Conservation (phyloP, 2,329 filamentous ascomycete species). For the Talaromyces sp. region DNA sequence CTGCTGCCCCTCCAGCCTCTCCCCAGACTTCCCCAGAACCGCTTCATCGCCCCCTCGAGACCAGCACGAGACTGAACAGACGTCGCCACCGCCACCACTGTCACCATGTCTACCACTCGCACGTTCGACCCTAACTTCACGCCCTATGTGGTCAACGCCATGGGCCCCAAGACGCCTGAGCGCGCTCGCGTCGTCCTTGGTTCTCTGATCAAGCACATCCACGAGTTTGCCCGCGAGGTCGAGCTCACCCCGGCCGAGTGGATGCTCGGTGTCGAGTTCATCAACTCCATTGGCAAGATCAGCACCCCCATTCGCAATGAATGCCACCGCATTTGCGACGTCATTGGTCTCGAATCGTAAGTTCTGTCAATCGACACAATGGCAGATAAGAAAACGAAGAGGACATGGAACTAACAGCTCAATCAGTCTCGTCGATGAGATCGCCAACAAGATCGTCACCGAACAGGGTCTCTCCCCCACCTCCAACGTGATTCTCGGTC, state of each 20-base stretch:
- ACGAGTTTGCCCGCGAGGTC: constrained; percentile 73
- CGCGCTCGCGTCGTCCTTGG: constrained; percentile 60
- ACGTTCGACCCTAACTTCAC: constrained; percentile 74
- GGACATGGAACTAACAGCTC: constrained; percentile 34
- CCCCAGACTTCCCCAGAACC: not conserved
- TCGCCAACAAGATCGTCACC: constrained; percentile 63
- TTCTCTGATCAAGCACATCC: constrained; percentile 64
- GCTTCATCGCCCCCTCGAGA: not conserved
- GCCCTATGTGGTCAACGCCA: constrained; percentile 65
- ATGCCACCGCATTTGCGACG: constrained; percentile 66
- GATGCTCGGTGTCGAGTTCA: constrained; percentile 68
- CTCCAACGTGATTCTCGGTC: constrained; percentile 70
- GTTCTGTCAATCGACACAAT: constrained; percentile 13
- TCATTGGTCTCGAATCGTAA: constrained; percentile 64
- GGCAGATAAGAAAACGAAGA: not conserved
- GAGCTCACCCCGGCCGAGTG: constrained; percentile 74
- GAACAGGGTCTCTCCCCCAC: constrained; percentile 60
- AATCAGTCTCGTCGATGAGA: constrained; percentile 66
- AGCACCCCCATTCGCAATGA: constrained; percentile 67
- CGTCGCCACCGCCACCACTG: not conserved
- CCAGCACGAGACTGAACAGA: not conserved
- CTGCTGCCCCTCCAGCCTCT: not conserved
- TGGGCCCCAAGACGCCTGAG: constrained; percentile 63
- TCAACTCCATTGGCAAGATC: constrained; percentile 69
- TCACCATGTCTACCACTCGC: constrained; percentile 11